A percentile compares a stretch with the other conserved stretches of the same genome.
phyloP scores from a whole-genome alignment of 164 flowering plant genomes.

The Kingdonia uniflora region DNA sequence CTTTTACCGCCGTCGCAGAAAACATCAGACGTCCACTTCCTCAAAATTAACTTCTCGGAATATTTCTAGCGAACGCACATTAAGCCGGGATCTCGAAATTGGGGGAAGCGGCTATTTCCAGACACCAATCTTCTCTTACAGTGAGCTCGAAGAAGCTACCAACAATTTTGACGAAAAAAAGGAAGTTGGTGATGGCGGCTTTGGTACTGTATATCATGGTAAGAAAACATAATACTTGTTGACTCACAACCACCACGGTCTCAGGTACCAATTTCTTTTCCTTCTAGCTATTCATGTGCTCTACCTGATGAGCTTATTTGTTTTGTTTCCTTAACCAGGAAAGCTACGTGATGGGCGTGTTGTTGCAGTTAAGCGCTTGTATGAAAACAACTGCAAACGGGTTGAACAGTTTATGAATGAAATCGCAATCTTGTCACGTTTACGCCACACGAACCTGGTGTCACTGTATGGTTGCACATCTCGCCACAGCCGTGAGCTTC shows the following conservation, averaged over 20 bases:
- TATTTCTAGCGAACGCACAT: slow-evolving; percentile 20
- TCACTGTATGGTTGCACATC: slow-evolving; percentile 79
- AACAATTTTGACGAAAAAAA: slow-evolving; percentile 11
- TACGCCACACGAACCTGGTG: slow-evolving; percentile 58
- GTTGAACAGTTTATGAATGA: slow-evolving; percentile 64
- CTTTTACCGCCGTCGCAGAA: neutral
- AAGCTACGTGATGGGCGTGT: slow-evolving; percentile 52
- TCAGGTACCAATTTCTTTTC: neutral
- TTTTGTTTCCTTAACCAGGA: slow-evolving; percentile 21
- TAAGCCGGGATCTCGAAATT: slow-evolving; percentile 23
- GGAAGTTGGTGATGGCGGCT: slow-evolving; percentile 81
- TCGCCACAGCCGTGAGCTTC: slow-evolving; percentile 55
- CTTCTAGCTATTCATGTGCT: too few relatives aligned
- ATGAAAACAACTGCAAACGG: slow-evolving; percentile 47
- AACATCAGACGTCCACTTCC: neutral
- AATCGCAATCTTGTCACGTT: slow-evolving; percentile 38
- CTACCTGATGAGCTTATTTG: neutral
- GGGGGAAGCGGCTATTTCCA: slow-evolving; percentile 18
- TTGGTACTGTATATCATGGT: slow-evolving; percentile 72
- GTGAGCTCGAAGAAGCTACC: slow-evolving; percentile 21
- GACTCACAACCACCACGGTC: too few relatives aligned
- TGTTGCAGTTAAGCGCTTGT: slow-evolving; percentile 61
- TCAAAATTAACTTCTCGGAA: slow-evolving; percentile 7
- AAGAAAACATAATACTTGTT: neutral
- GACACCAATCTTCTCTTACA: slow-evolving; percentile 38